Evolutionary conservation across 148 eudicot species (phyloP), one percentile per base, ranked within the genome.

Genomic region (Mesembryanthemum crystallinum): DNA sequence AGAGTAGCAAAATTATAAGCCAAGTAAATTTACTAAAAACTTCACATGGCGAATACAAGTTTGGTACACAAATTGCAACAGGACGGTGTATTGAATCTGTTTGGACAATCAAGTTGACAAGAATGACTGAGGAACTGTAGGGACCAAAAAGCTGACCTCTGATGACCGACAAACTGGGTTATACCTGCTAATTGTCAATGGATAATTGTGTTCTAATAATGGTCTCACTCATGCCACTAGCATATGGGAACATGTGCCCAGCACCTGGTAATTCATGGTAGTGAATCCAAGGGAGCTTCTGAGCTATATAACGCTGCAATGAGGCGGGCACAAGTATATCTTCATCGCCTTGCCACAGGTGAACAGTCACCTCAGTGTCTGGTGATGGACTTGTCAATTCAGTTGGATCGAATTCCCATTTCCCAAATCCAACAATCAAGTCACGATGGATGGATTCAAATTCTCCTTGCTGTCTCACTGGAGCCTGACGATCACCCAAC

Each of bases 311-410:
- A 17, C 77, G 81, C 49, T 81, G 89, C 83, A 86, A 60, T 10
- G 15, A 35, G n/a, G 72, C 82, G 20, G 82, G 76, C n/a, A 73
- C 86, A 25, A 91, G 69, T 6, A n/a, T 8, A 64, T 93, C 98
- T 77, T 93, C 96, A 73, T 93, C 93, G 13, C 98, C 98, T 47
- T 89, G 93, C 98, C 98, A 93, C 55, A 93, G 57, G 75, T 91
- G 91, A 68, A 93, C 88, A 2, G 88, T 84, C 30, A 83, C 96
- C 63, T 84, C 89, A 20, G 78, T 72, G 70, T 88, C 78, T 0
- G 81, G 83, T 69, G 84, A 91, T 21, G 96, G 92, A 45, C 83
- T 85, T 42, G 79, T 69, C 58, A 93, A 62, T 68, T 91, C 92
- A 63, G 84, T 75, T 14, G 96, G 98, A 77, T 85, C 87, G 11